phyloP scores from a whole-genome alignment of 1,284 basidiomycete species.

The Ustilago lituana region DNA sequence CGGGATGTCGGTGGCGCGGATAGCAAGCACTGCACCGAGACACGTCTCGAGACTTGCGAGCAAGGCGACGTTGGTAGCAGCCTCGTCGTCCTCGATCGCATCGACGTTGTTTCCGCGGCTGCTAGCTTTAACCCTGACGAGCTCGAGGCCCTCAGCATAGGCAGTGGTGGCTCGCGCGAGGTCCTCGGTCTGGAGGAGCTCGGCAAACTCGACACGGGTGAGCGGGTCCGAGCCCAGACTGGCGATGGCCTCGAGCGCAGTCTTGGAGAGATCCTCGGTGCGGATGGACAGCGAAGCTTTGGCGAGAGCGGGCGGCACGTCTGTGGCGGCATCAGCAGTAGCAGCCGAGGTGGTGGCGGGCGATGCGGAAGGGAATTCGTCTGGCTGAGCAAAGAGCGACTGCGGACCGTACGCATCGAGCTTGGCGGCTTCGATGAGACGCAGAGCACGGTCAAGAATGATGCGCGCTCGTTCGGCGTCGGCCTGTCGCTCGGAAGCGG shows the following conservation, averaged over 20 bases:
- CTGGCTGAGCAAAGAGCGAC: conserved; percentile 22
- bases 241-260: conserved; percentile 47
- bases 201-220: conserved; percentile 54
- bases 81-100: conserved; percentile 24
- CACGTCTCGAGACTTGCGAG: conserved; percentile 48
- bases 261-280: conserved; percentile 47
- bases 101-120: conserved; percentile 3
- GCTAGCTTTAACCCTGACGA: conserved; percentile 20
- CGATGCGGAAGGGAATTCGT: conserved; percentile 30
- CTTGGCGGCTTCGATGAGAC: conserved; percentile 53
- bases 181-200: conserved; percentile 54
- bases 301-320: conserved; percentile 42
- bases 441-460: conserved; percentile 60
- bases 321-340: conserved; percentile 24
- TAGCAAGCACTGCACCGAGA: conserved; percentile 54
- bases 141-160: conserved; percentile 45
- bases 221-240: conserved; percentile 54
- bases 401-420: conserved; percentile 38
- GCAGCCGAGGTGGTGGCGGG: conserved; percentile 15
- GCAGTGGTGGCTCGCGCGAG: conserved; percentile 45
- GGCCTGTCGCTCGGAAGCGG: conserved; percentile 36
- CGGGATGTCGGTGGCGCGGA: conserved; percentile 44
- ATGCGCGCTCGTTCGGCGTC: conserved; percentile 55
- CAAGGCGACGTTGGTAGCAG: conserved; percentile 30
- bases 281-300: conserved; percentile 42